Conservation (phyloP, 2,329 filamentous ascomycete species). For the Fusarium buharicum region DNA sequence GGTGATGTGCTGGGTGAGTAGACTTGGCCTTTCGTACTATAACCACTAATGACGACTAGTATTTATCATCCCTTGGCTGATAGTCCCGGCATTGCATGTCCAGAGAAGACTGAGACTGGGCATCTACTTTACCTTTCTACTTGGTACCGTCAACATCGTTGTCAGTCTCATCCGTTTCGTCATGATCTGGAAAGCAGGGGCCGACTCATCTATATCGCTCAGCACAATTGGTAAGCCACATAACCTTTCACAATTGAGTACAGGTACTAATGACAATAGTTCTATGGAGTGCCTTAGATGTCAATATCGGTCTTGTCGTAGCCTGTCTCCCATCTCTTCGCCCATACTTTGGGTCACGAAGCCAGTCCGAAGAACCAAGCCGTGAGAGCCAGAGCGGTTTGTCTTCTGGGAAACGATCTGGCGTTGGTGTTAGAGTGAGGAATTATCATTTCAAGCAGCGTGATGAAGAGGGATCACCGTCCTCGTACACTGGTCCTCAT, state of each 20-base stretch:
- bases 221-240: constrained; percentile 15
- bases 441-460: background rate
- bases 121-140: constrained; percentile 33
- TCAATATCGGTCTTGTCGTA: constrained; percentile 34
- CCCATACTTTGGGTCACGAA: constrained; percentile 30
- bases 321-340: constrained; percentile 33
- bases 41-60: background rate
- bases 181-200: constrained; percentile 18
- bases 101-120: constrained; percentile 12
- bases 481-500: background rate
- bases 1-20: constrained; percentile 19
- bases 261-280: background rate
- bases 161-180: constrained; percentile 28
- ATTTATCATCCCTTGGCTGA: constrained; percentile 30
- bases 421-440: background rate
- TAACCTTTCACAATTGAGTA: rapidly evolving
- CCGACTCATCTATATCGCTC: constrained; percentile 18
- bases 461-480: background rate
- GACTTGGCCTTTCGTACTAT: rapidly evolving
- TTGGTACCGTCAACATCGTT: constrained; percentile 32
- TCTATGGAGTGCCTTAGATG: constrained; percentile 26
- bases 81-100: constrained; percentile 19
- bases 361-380: background rate
- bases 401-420: background rate
- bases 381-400: background rate